Evolutionary conservation across 2,329 filamentous ascomycete genomes (phyloP).

Genomic region (Alternaria infectoria): DNA sequence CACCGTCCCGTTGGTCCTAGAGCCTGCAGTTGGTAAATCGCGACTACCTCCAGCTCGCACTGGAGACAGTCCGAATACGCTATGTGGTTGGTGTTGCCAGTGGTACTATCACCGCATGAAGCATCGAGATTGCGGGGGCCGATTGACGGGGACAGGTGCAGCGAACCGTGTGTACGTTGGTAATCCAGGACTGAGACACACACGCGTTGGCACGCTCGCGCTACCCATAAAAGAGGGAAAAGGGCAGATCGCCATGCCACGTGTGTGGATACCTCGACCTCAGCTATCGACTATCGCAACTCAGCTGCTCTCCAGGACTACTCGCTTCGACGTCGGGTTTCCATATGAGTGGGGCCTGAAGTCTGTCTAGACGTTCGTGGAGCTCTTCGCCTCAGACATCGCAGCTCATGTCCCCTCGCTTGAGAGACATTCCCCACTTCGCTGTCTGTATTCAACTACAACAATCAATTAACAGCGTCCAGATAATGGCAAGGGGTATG

Average conservation of each 20-base stretch:
- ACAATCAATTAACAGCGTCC: neutral
- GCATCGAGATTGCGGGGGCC: constrained; percentile 6
- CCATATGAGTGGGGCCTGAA: constrained; percentile 1
- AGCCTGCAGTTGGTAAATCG: neutral
- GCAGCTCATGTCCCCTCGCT: constrained; percentile 4
- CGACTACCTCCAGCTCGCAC: neutral
- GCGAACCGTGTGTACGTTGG: neutral
- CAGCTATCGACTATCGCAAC: neutral
- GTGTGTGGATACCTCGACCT: neutral
- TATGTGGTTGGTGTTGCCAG: neutral
- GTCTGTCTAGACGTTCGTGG: constrained; percentile 3
- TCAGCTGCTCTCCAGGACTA: constrained; percentile 1
- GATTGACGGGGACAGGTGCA: neutral
- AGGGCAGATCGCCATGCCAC: neutral
- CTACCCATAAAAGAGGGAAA: constrained; percentile 4
- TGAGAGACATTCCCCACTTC: constrained; percentile 8
- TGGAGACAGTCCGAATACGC: neutral
- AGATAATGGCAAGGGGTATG: constrained; percentile 1
- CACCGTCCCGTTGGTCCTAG: constrained; percentile 3
- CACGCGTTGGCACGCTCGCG: neutral
- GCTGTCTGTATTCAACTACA: neutral
- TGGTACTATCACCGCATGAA: constrained; percentile 1
- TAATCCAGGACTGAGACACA: constrained; percentile 1
- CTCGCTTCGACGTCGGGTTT: constrained; percentile 2
- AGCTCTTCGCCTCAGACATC: constrained; percentile 16